phyloP scores from a whole-genome alignment of 805 yeast species.

The Metschnikowia colocasiae region DNA sequence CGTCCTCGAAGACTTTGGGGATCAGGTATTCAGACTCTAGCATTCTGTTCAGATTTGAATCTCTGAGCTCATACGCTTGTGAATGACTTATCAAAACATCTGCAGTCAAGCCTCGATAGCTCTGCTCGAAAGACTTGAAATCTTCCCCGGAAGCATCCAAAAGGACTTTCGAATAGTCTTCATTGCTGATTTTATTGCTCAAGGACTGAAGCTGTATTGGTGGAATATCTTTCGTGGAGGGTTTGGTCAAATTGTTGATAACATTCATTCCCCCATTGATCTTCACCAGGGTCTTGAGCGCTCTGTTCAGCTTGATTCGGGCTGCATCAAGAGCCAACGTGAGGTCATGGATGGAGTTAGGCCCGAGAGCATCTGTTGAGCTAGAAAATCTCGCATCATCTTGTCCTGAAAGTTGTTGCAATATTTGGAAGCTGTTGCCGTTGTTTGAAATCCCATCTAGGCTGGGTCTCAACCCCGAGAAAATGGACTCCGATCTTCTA shows the following conservation, averaged over 20 bases:
- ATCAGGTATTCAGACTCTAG: constrained; percentile 27
- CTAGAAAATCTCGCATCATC: constrained; percentile 20
- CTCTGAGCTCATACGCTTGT: constrained; percentile 18
- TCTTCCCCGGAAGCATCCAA: constrained; percentile 23
- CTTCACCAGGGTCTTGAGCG: constrained; percentile 32
- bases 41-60: constrained; percentile 6
- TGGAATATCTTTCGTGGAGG: constrained; percentile 82
- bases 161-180: constrained; percentile 20
- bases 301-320: constrained; percentile 31
- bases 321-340: constrained; percentile 58
- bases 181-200: constrained; percentile 22
- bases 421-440: constrained; percentile 15
- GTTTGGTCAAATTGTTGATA: constrained; percentile 49
- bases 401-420: constrained; percentile 13
- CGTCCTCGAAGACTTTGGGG: constrained; percentile 66
- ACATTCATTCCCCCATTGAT: constrained; percentile 44
- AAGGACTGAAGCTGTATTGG: constrained; percentile 55
- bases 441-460: constrained; percentile 14
- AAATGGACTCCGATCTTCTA: constrained; percentile 14
- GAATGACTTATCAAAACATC: constrained; percentile 32
- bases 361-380: constrained; percentile 55
- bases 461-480: constrained; percentile 17
- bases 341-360: constrained; percentile 74
- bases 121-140: constrained; percentile 35
- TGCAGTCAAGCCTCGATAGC: constrained; percentile 36